Evolutionary conservation across 192 early-diverging fungal species (phyloP), one percentile per base, ranked within the genome.

Genomic region (Mortierella claussenii): DNA sequence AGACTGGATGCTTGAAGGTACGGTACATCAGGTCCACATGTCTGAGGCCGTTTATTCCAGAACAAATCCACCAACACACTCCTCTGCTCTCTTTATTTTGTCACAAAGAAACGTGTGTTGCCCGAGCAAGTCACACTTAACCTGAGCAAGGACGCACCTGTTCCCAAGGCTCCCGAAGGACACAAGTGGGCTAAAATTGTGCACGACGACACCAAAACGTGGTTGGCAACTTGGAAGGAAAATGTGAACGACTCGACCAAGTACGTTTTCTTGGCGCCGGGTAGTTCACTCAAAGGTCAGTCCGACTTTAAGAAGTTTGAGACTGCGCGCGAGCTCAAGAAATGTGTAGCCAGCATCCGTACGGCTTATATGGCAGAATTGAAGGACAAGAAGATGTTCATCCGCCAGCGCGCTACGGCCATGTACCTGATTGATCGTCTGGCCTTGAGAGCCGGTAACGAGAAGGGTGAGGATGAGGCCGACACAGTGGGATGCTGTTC

Each of bases 401-500:
- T 82, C 31, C 88, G 97, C 28, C 97, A 99, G 73, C 87, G 92
- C 31, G 95, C 95, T 34, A 98, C 95, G 0, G 95, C 94, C 5
- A 85, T 99, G 85, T 99, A 99, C 61, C 83, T 99, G 13, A 99
- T 99, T 47, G 97, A 99, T 83, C 86, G 88, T 42, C 85, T 94
- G 21, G 97, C 97, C 11, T 86, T 99, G 46, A 85, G 97, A 88
- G 97, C 97, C 11, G 97, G 97, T 45, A 98, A 98, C 67, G 97
- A 98, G 62, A 99, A 99, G 81, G 90, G 94, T 37, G 95, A 95
- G 32, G 96, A 99, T 57, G 96, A 97, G 82, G 97, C 97, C 0
- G 97, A 99, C 76, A 99, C 97, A 4, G 97, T 98, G 0, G 97
- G 97, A 69, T 99, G 97, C 67, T 99, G 97, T 82, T 99, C 97